A percentile compares a stretch with the other conserved stretches of the same genome.
Evolutionary conservation across 2,329 filamentous ascomycete species (phyloP).

Genomic region (Scedosporium apiospermum): DNA sequence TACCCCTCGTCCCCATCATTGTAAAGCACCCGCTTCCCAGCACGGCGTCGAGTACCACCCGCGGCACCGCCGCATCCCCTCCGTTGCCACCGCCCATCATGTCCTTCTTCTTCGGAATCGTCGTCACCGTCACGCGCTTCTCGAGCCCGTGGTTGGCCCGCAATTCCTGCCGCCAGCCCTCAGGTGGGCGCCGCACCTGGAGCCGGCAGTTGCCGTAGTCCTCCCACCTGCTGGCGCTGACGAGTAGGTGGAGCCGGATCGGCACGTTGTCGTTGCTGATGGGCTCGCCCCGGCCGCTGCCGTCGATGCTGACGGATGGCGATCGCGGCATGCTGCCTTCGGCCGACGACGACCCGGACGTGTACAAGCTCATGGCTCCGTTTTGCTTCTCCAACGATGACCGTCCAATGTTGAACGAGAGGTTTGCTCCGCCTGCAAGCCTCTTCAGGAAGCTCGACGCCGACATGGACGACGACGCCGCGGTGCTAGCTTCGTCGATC

Average conservation of each 20-base stretch:
- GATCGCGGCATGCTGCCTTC: slow-evolving; percentile 42
- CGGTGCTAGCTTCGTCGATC: slow-evolving; percentile 65
- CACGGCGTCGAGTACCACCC: slow-evolving; percentile 71
- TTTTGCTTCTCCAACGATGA: slow-evolving; percentile 59
- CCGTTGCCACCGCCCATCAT: no score
- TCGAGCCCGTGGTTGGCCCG: slow-evolving; percentile 58
- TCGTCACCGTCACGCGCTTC: slow-evolving; percentile 75
- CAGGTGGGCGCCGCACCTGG: slow-evolving; percentile 69
- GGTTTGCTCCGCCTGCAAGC: slow-evolving; percentile 60
- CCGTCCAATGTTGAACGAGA: slow-evolving; percentile 70
- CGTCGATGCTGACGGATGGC: slow-evolving; percentile 46
- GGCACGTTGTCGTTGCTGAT: slow-evolving; percentile 71
- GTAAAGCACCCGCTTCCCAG: slow-evolving; percentile 79
- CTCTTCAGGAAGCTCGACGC: slow-evolving; percentile 69
- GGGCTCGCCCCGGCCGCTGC: slow-evolving; percentile 39
- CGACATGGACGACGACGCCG: slow-evolving; percentile 48
- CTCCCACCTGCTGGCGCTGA: slow-evolving; percentile 72
- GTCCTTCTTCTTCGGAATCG: slow-evolving; percentile 49
- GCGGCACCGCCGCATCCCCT: slow-evolving; percentile 36
- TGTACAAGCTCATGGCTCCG: slow-evolving; percentile 50
- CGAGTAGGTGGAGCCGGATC: slow-evolving; percentile 75
- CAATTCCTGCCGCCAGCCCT: slow-evolving; percentile 47
- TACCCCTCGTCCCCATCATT: slow-evolving; percentile 71
- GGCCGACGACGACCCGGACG: slow-evolving; percentile 42
- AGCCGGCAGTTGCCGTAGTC: slow-evolving; percentile 80